Evolutionary conservation across 2,329 filamentous ascomycete species (phyloP).

Genomic region (Alternaria sp.): DNA sequence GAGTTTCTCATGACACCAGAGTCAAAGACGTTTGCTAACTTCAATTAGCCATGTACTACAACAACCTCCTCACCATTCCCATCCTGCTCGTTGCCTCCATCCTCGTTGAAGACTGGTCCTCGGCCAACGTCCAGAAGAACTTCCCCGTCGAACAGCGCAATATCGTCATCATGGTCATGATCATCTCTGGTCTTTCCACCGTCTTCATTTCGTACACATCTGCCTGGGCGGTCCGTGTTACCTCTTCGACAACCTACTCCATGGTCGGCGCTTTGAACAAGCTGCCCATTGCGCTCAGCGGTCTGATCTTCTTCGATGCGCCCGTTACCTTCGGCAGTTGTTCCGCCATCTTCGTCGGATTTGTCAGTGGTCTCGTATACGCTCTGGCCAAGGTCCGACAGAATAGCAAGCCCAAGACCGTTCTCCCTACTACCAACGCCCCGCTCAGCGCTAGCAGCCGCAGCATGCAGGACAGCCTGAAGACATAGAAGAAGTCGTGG

Average conservation of each 20-base stretch:
- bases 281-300: slow-evolving; percentile 90
- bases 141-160: slow-evolving; percentile 86
- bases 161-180: slow-evolving; percentile 83
- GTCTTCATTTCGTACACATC: slow-evolving; percentile 99
- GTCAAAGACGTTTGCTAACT: slow-evolving; percentile 18
- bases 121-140: slow-evolving; percentile 81
- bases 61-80: slow-evolving; percentile 96
- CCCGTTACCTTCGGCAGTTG: slow-evolving; percentile 92
- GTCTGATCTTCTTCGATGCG: slow-evolving; percentile 93
- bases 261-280: slow-evolving; percentile 99
- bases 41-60: slow-evolving; percentile 95
- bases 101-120: slow-evolving; percentile 90
- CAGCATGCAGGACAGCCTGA: slow-evolving; percentile 86
- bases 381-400: slow-evolving; percentile 86
- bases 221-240: slow-evolving; percentile 97
- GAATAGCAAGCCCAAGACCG: slow-evolving; percentile 69
- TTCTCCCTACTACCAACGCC: slow-evolving; percentile 72
- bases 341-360: slow-evolving; percentile 88
- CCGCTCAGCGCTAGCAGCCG: slow-evolving; percentile 89
- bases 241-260: slow-evolving; percentile 96
- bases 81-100: slow-evolving; percentile 85
- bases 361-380: slow-evolving; percentile 91
- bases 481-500: slow-evolving; percentile 50
- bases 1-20: slow-evolving; percentile 53
- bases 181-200: slow-evolving; percentile 89